Percentiles rank a stretch among this genome's conserved stretches.
These are phyloP conservation scores for Colletotrichum chlorophyti DNA, from an alignment of 2,329 filamentous ascomycete species.

Conservation along the genomic window DNA sequence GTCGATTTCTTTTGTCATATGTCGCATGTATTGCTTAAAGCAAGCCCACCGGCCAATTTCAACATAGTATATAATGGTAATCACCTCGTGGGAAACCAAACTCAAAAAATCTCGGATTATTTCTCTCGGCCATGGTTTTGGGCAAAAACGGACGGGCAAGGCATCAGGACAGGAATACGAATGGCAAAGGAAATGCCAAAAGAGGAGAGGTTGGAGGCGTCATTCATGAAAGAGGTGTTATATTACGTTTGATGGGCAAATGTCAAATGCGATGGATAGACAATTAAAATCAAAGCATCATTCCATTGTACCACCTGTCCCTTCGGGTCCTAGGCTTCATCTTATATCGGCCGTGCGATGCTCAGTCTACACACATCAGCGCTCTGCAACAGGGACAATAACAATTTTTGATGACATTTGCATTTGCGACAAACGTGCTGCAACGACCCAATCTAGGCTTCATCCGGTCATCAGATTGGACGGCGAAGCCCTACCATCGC, in stretches of 20 bases:
- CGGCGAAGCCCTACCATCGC: background rate
- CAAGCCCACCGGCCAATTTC: conserved; percentile 18
- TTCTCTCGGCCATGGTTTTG: conserved; percentile 16
- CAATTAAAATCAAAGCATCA: conserved; percentile 13
- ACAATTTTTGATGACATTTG: background rate
- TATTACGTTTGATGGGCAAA: conserved; percentile 22
- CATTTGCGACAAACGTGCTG: background rate
- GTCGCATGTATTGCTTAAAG: conserved; percentile 24
- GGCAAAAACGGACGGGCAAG: conserved; percentile 18
- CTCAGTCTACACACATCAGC: background rate
- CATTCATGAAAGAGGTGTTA: conserved; percentile 25
- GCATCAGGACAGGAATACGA: conserved; percentile 21
- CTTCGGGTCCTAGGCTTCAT: background rate
- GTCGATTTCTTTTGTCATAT: conserved; percentile 28
- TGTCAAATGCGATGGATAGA: conserved; percentile 20
- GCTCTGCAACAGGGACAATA: background rate
- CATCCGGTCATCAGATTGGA: background rate
- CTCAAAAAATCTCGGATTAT: conserved; percentile 21
- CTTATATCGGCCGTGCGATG: background rate
- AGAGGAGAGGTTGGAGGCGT: conserved; percentile 15
- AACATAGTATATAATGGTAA: conserved; percentile 33
- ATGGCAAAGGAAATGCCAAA: conserved; percentile 21
- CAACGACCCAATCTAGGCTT: background rate
- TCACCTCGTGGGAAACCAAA: conserved; percentile 25
- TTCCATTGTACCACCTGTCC: conserved; percentile 5